Evolutionary conservation across 2,329 filamentous ascomycete genomes (phyloP).

Genomic region (Colletotrichum tabaci): DNA sequence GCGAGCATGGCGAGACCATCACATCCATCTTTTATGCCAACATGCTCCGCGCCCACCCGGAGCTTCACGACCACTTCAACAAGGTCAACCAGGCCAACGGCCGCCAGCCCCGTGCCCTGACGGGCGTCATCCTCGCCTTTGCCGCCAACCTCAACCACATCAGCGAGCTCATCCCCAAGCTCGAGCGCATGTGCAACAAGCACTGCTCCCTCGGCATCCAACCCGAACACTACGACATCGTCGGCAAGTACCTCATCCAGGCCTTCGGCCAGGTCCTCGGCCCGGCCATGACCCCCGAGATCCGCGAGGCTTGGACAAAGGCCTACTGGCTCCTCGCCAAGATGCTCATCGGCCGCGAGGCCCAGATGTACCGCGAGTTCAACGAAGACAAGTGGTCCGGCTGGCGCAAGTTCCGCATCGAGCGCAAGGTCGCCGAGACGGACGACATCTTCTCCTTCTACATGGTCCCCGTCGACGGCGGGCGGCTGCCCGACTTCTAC

Average conservation of each 20-base stretch:
- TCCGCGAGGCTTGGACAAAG: conserved; percentile 77
- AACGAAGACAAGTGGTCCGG: conserved; percentile 69
- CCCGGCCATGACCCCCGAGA: conserved; percentile 73
- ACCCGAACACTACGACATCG: conserved; percentile 79
- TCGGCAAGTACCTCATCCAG: conserved; percentile 77
- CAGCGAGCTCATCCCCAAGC: conserved; percentile 66
- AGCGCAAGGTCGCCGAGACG: conserved; percentile 75
- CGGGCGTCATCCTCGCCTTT: conserved; percentile 73
- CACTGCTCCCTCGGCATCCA: conserved; percentile 79
- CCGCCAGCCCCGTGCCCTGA: conserved; percentile 46
- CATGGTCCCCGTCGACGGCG: conserved; percentile 73
- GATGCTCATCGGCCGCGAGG: conserved; percentile 79
- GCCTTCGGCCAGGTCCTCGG: conserved; percentile 79
- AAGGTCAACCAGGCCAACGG: conserved; percentile 46
- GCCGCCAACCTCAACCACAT: conserved; percentile 79
- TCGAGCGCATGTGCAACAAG: conserved; percentile 77
- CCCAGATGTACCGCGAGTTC: conserved; percentile 72
- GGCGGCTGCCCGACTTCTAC: conserved; percentile 73
- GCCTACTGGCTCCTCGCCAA: conserved; percentile 82
- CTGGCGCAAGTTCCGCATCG: conserved; percentile 78
- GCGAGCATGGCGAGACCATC: conserved; percentile 77
- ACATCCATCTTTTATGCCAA: conserved; percentile 80
- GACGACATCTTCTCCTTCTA: conserved; percentile 81
- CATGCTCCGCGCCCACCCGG: conserved; percentile 76
- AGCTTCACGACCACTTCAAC: conserved; percentile 81